Conservation (phyloP, 2,329 filamentous ascomycete species). For the Arthroderma uncinatum region DNA sequence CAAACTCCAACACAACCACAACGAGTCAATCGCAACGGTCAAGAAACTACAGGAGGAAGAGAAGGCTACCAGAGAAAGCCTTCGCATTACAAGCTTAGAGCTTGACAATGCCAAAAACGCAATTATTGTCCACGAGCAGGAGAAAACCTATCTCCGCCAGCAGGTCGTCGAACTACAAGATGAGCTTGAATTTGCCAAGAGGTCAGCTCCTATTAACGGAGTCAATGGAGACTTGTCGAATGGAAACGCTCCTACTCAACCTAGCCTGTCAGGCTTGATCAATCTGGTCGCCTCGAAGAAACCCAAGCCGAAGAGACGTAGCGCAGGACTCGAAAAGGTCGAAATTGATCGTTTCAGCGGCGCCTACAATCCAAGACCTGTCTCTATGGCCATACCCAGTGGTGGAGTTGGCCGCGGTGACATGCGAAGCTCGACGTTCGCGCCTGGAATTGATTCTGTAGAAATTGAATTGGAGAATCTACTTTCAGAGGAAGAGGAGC, state of each 20-base stretch:
- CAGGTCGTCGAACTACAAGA: conserved; percentile 85
- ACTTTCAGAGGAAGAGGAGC: conserved; percentile 83
- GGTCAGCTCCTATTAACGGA: conserved; percentile 60
- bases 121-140: conserved; percentile 65
- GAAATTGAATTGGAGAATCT: conserved; percentile 91
- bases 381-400: conserved; percentile 79
- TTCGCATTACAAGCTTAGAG: conserved; percentile 68
- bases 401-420: conserved; percentile 45
- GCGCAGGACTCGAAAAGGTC: conserved; percentile 74
- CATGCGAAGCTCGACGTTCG: conserved; percentile 63
- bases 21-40: conserved; percentile 80
- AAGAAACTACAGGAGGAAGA: conserved; percentile 94
- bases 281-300: conserved; percentile 96
- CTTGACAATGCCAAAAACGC: conserved; percentile 67
- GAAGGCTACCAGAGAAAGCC: conserved; percentile 67
- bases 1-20: conserved; percentile 76
- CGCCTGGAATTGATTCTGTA: conserved; percentile 74
- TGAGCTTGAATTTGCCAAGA: conserved; percentile 77
- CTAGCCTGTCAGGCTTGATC: conserved; percentile 66
- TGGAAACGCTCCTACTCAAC: conserved; percentile 44
- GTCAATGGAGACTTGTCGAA: conserved; percentile 52
- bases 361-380: conserved; percentile 85
- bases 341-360: conserved; percentile 83
- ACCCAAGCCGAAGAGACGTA: conserved; percentile 68
- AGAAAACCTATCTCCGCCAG: conserved; percentile 74